Conservation (phyloP, 2,329 filamentous ascomycete species). For the Ophiosphaerella herpotricha region DNA sequence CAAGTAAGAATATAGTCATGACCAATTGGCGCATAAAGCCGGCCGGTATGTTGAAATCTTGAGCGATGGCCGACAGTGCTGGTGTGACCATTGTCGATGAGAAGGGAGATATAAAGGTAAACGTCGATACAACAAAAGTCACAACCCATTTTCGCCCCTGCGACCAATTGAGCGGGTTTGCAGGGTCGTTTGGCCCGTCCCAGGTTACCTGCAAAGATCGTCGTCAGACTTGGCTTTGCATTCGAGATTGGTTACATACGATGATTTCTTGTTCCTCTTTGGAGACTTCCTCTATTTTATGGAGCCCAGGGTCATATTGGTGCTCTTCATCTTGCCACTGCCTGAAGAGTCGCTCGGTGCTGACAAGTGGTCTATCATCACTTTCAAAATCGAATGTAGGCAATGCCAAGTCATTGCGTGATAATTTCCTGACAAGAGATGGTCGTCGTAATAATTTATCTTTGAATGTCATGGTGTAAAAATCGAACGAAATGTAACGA, state of each 20-base stretch:
- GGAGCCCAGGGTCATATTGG: conserved; percentile 11
- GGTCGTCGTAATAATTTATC: conserved; percentile 11
- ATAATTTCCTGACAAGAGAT: conserved; percentile 7
- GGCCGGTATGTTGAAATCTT: conserved; percentile 39
- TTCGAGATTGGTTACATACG: conserved; percentile 6
- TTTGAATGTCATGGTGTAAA: conserved; percentile 16
- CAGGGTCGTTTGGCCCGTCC: conserved; percentile 52
- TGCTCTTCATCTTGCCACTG: conserved; percentile 19
- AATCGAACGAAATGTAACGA: conserved; percentile 7
- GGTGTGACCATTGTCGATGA: conserved; percentile 47
- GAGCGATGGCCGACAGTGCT: conserved; percentile 32
- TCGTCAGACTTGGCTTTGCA: conserved; percentile 5
- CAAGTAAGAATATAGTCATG: conserved; percentile 45
- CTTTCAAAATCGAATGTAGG: conserved; percentile 27
- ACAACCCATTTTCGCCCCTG: conserved; percentile 51
- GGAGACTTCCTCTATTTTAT: conserved; percentile 3
- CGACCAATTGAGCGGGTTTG: conserved; percentile 55
- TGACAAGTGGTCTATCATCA: conserved; percentile 19
- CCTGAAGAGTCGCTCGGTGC: conserved; percentile 24
- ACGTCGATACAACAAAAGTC: conserved; percentile 50
- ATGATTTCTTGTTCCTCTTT: conserved; percentile 21
- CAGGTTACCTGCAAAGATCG: conserved; percentile 42
- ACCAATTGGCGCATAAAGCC: conserved; percentile 37
- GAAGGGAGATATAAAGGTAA: conserved; percentile 47
- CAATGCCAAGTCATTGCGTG: conserved; percentile 9